Evolutionary conservation across 2,329 filamentous ascomycete genomes (phyloP), one percentile per base, ranked within the genome.

Genomic region (Hymenoscyphus repandus): DNA sequence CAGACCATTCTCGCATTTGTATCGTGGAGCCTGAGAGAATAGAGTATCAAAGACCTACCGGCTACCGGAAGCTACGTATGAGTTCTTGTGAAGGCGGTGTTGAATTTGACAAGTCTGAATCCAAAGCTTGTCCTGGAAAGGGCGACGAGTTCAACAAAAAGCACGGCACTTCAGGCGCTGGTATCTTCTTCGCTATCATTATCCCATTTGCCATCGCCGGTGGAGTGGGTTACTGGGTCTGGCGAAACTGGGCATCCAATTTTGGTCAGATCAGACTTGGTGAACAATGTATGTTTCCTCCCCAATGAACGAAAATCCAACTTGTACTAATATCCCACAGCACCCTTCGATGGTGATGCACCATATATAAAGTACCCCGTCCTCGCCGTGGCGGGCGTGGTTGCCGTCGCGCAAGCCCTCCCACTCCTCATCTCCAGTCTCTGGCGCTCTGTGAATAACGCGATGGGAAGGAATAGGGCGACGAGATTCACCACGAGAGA

Each of bases 211-310:
- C 71, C 1, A 72, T 83, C 1, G 92, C 93, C 1, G 78, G 73
- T 1, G 84, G 75, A 4, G 76, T 86, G 12, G 93, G 93, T 36
- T 96, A 88, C 74, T 96, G 83, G 70, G 85, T 92, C 17, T 96
- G 85, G 75, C 80, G 74, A 53, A 88, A 88, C 69, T 96, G 89
- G 88, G 84, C 83, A 61, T 83, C 83, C 69, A 95, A 95, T 66
- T 95, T 97, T 66, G 93, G 93, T 10, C 85, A 92, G 66, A 92
- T 99, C 66, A 81, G 90, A 18, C 81, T 99, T 12, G 93, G 93
- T 50, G 93, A 96, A 62, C 70, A 73, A 58, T 70, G 72, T 59
- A 62, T 56, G 64, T 55, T 27, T 40, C 30, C 18, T 20, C 45
- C 17, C n/a, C 27, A n/a, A n/a, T n/a, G n/a, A n/a, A n/a, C n/a